These are phyloP conservation scores for Cucumis melo DNA, from an alignment of 306 rosid species.

Conservation along the genomic window DNA sequence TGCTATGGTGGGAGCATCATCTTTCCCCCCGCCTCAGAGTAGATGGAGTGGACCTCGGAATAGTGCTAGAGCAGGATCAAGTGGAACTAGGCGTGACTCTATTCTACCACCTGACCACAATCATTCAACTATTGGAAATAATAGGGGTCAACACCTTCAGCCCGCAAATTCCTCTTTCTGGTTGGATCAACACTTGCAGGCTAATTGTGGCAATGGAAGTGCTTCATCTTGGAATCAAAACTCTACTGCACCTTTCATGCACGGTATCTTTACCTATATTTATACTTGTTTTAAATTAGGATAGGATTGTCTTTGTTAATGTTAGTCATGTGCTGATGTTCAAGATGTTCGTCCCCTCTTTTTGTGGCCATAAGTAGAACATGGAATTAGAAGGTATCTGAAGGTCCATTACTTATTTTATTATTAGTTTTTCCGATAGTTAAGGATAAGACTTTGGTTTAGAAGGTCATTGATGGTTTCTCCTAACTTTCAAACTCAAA, in stretches of 20 bases:
- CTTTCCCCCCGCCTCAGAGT: constrained; percentile 6
- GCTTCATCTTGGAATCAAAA: constrained; percentile 59
- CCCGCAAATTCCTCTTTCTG: constrained; percentile 43
- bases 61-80: not conserved
- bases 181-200: constrained; percentile 58
- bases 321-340: too few species aligned
- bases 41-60: constrained; percentile 7
- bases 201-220: constrained; percentile 39
- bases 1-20: constrained; percentile 36
- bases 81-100: constrained; percentile 3
- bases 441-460: too few species aligned
- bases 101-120: constrained; percentile 15
- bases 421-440: too few species aligned
- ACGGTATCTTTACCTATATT: not conserved
- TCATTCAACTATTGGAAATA: constrained; percentile 53
- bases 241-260: constrained; percentile 37
- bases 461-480: too few species aligned
- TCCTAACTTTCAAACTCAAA: too few species aligned
- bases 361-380: not conserved
- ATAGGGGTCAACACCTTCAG: constrained; percentile 64
- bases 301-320: not conserved
- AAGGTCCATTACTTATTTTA: too few species aligned
- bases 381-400: not conserved
- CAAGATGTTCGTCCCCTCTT: too few species aligned
- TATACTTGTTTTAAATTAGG: not conserved